Evolutionary conservation across 1,284 basidiomycete genomes (phyloP), one percentile per base, ranked within the genome.

Genomic region (Ceraceosorus guamensis): DNA sequence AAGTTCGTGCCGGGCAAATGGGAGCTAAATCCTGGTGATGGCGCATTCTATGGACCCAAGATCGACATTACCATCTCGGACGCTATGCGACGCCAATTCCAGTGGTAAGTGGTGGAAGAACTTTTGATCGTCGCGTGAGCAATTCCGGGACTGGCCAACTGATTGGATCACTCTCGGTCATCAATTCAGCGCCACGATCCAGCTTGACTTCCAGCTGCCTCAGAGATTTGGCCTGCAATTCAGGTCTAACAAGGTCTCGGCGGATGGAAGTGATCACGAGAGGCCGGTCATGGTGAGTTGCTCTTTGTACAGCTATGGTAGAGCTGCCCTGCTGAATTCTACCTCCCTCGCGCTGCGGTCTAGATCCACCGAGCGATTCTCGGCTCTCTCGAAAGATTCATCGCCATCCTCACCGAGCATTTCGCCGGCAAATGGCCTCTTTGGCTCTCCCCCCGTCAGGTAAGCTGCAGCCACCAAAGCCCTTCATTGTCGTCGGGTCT

Each of bases 351-450:
- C 24, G 24, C 24, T 24, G 24, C 24, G 24, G 39, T 41, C 10
- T 16, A 41, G 39, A 96, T 99, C 69, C 95, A 98, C 79, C 88
- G 95, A 62, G 95, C 95, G 3, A 91, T 98, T 75, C 78, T 98
- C 63, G 95, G 95, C 48, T 90, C 87, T 73, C 76, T 98, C 39
- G 95, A 99, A 78, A 82, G 95, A 0, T 98, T 98, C 80, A 90
- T 96, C 58, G 93, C 91, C 44, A 97, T 98, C 73, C 86, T 93
- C 63, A 97, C 91, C 4, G 95, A 99, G 78, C 91, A 96, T 77
- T 93, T 91, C 75, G 92, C 85, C 46, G 95, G 95, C 35, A 96
- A 96, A 80, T 99, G 93, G 92, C 95, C 95, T 4, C 96, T 98
- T 83, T 99, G 95, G 95, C 76, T 98, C 50, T 91, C 87, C 0